Evolutionary conservation across 2,329 filamentous ascomycete species (phyloP), one percentile per base, ranked within the genome.

Genomic region (Pseudocercospora ulei): DNA sequence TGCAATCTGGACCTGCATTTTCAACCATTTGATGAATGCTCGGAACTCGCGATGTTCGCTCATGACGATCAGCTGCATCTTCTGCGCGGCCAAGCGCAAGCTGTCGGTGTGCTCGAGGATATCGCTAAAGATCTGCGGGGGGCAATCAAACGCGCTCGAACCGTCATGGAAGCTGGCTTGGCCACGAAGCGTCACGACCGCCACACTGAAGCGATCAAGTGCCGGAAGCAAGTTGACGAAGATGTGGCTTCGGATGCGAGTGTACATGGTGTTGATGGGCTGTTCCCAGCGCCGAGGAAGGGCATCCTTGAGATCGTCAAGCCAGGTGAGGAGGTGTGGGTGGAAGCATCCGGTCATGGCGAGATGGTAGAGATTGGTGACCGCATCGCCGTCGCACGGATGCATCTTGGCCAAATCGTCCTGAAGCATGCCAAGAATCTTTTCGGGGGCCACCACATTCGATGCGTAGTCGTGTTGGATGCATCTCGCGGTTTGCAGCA

Each of bases 211-310:
- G 36, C 88, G 77, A 52, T 96, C 86, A 1, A 96, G 68, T 0
- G 84, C 85, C 0, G 90, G 90, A 2, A 96, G 70, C 35, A 95
- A 76, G 58, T 92, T 87, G 56, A 94, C 80, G 55, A 94, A 87
- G 0, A 86, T 69, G 7, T 96, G 69, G 36, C 75, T 73, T 34
- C 85, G 75, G 6, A 96, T 70, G 38, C 76, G 80, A 43, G 83
- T 78, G 12, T 95, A 78, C 1, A 86, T 84, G 3, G 76, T 75
- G 1, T 75, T 71, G 2, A 92, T 81, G 4, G 82, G 80, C 55
- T 88, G 92, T 47, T 96, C 87, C 90, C 90, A 98, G 33, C 90
- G 72, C 62, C 94, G 95, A 53, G 93, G 83, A 25, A 52, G 50
- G 2, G 44, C 47, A 13, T 58, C 55, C 31, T 53, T 53, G 27